Conservation (phyloP, 495 filamentous ascomycete species). For the Cudoniella acicularis region DNA sequence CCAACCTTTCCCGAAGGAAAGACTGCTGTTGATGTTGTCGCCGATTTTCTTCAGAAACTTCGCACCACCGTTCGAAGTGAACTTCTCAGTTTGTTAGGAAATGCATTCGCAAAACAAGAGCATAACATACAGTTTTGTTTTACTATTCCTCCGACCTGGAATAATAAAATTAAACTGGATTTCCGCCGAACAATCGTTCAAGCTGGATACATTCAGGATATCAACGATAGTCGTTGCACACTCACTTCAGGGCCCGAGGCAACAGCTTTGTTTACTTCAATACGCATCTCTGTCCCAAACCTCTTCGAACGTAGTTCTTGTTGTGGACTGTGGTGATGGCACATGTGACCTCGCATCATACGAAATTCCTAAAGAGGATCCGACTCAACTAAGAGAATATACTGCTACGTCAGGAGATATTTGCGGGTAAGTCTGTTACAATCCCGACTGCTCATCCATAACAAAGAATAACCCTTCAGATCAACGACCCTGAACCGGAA, state of each 20-base stretch:
- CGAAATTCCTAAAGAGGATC: constrained; percentile 65
- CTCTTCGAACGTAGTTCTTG: constrained; percentile 68
- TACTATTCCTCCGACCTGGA: constrained; percentile 68
- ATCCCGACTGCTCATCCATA: not conserved
- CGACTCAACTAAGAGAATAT: constrained; percentile 64
- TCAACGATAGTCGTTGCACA: constrained; percentile 65
- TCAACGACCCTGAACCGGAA: constrained; percentile 67
- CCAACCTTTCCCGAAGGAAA: constrained; percentile 66
- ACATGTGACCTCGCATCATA: constrained; percentile 69
- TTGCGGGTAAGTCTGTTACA: constrained; percentile 42
- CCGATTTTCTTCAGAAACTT: constrained; percentile 67
- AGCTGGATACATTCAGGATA: constrained; percentile 64
- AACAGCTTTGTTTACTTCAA: constrained; percentile 63
- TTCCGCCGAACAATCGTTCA: constrained; percentile 64
- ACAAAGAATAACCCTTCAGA: not conserved
- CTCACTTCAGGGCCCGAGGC: constrained; percentile 66
- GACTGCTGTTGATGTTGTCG: constrained; percentile 67
- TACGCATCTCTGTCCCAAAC: too few species aligned
- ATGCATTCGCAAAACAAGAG: constrained; percentile 67
- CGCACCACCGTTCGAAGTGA: constrained; percentile 64
- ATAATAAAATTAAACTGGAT: constrained; percentile 64
- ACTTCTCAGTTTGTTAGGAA: constrained; percentile 63
- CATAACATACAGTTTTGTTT: constrained; percentile 66
- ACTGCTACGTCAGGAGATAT: constrained; percentile 68
- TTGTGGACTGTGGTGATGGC: constrained; percentile 67